Evolutionary conservation across 1,284 basidiomycete species (phyloP), one percentile per base, ranked within the genome.

Genomic region (Naganishia cerealis): DNA sequence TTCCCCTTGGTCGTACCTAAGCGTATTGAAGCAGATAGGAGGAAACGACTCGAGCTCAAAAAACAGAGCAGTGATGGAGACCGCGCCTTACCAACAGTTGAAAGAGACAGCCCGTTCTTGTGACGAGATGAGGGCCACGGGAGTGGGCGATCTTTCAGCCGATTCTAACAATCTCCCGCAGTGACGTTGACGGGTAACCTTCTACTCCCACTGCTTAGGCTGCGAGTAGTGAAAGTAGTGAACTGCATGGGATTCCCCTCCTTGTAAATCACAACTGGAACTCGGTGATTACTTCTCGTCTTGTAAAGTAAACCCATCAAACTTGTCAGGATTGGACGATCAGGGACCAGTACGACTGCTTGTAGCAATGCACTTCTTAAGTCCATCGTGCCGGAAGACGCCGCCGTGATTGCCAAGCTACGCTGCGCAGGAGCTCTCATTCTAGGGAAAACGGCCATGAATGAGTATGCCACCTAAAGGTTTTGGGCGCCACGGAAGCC

Each of bases 371-470:
- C 65, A 2, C 38, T 59, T 46, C 26, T 42, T 3, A 42, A 65
- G 21, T 57, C 65, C 21, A 13, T 67, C 0, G 55, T 58, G n/a
- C 16, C 29, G 1, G 24, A 53, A 33, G 66, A 71, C 43, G 56
- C 70, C 0, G 58, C 61, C 2, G 67, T 71, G n/a, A 54, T 67
- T 8, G 63, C 62, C 18, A 67, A 61, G 21, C 50, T 76, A 0
- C 53, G 72, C 42, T 61, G 61, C 26, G 71, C 71, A 52, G 75
- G 75, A 18, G 71, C 73, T n/a, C 72, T 77, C 67, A 70, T 74
- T 10, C 70, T 77, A 36, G 76, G 74, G 58, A 77, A 77, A 69
- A 72, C 77, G 52, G 76, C 75, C 38, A 67, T 79, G 54, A 52
- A 70, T 33, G 75, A 76, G 57, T 56, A 73, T 13, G 69, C 71